These are phyloP conservation scores for Glycine latifolia DNA, from an alignment of 306 rosid species.

Conservation along the genomic window DNA sequence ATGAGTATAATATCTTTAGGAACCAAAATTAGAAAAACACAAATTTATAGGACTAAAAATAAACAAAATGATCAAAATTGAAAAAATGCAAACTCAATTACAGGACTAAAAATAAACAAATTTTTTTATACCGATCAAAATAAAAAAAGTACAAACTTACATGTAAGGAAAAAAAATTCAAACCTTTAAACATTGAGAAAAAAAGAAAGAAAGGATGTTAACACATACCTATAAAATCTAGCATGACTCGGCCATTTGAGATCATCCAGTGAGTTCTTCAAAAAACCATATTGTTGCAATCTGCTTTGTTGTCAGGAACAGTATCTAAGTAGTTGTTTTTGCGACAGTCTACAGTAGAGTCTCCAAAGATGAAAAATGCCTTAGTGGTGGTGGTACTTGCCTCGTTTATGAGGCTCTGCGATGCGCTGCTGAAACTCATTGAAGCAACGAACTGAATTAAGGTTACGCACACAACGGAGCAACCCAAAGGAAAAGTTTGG, in stretches of 20 bases:
- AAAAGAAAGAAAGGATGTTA: no score
- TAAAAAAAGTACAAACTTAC: no score
- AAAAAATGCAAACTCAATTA: no score
- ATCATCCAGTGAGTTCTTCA: constrained; percentile 64
- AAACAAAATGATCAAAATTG: no score
- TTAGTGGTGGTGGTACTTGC: background rate
- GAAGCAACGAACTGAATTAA: constrained; percentile 40
- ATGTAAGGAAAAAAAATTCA: no score
- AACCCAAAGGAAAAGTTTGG: constrained; percentile 26
- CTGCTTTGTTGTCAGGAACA: constrained; percentile 56
- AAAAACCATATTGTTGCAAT: constrained; percentile 69
- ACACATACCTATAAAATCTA: constrained; percentile 62
- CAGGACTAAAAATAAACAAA: no score
- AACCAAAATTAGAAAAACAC: no score
- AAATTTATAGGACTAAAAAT: no score
- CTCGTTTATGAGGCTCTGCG: constrained; percentile 29
- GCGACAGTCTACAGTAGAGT: constrained; percentile 68
- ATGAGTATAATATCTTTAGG: no score
- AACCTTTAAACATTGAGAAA: no score
- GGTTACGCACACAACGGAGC: constrained; percentile 13
- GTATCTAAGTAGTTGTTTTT: constrained; percentile 71
- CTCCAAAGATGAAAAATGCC: constrained; percentile 71
- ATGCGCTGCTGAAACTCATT: constrained; percentile 26
- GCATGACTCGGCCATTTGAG: constrained; percentile 70
- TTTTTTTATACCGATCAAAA: no score